A percentile compares a stretch with the other conserved stretches of the same genome.
Evolutionary conservation across 805 yeast species (phyloP).

Genomic region (Jamesozyma gamospora): DNA sequence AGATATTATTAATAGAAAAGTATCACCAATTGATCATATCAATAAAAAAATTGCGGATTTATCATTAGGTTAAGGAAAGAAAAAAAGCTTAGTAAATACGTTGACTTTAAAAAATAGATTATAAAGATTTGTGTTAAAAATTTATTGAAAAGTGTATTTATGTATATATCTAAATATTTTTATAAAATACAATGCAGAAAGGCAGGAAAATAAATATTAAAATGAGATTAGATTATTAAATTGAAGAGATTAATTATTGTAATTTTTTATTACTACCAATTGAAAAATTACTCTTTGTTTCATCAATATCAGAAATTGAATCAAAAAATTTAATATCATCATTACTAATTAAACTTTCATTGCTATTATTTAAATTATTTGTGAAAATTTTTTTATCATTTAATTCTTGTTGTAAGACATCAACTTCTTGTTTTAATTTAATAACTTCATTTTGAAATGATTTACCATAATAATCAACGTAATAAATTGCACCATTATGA

Average conservation of each 20-base stretch:
- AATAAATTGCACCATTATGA: conserved; percentile 91
- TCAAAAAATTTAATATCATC: neutral
- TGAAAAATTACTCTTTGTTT: too few relatives aligned
- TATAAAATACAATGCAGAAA: too few relatives aligned
- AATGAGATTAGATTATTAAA: too few relatives aligned
- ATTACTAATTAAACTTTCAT: neutral
- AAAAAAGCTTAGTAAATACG: too few relatives aligned
- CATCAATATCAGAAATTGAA: too few relatives aligned
- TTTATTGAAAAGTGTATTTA: neutral
- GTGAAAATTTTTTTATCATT: neutral
- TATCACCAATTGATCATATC: conserved; percentile 10
- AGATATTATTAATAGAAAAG: conserved; percentile 25
- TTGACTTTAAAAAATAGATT: too few relatives aligned
- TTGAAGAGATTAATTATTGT: too few relatives aligned
- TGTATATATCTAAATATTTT: neutral
- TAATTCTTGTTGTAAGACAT: conserved; percentile 41
- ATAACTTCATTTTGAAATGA: conserved; percentile 78
- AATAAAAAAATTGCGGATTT: conserved; percentile 16
- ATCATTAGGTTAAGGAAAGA: conserved; percentile 2
- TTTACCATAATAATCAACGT: conserved; percentile 84
- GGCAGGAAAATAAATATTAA: too few relatives aligned
- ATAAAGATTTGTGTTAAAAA: conserved; percentile 1
- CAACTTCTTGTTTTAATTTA: conserved; percentile 61
- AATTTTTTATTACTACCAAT: too few relatives aligned
- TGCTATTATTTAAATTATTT: neutral